phyloP scores from a whole-genome alignment of 2,329 filamentous ascomycete species.

The Elsinoe arachidis region DNA sequence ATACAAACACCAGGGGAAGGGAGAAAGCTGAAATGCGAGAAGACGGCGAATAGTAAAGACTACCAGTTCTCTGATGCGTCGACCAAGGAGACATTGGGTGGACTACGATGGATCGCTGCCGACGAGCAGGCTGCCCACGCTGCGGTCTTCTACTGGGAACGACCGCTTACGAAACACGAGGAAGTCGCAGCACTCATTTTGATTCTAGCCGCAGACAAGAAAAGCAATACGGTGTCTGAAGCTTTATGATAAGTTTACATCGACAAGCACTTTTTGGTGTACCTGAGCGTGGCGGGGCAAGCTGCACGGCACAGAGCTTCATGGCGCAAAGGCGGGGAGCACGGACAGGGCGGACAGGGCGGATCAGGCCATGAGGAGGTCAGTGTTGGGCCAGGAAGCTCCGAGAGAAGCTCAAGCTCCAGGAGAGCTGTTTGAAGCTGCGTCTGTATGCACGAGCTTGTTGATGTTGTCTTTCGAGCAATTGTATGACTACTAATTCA shows the following conservation, averaged over 20 bases:
- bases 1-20: background rate
- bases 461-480: background rate
- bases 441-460: background rate
- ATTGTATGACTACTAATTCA: background rate
- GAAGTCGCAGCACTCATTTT: background rate
- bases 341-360: background rate
- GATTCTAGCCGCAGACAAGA: background rate
- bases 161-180: background rate
- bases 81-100: background rate
- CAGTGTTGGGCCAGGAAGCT: background rate
- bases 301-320: background rate
- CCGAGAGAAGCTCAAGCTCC: background rate
- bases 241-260: background rate
- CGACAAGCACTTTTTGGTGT: background rate
- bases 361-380: background rate
- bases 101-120: background rate
- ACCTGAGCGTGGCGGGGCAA: background rate
- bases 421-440: conserved; percentile 3
- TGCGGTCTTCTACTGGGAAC: background rate
- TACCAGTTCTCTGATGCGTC: background rate
- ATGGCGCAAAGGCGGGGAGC: background rate
- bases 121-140: background rate
- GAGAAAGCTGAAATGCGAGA: conserved; percentile 1
- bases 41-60: background rate
- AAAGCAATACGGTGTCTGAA: background rate